These are phyloP conservation scores for Nosema muscidifuracis DNA, from an alignment of 371 early-diverging fungal genomes.

Conservation along the genomic window DNA sequence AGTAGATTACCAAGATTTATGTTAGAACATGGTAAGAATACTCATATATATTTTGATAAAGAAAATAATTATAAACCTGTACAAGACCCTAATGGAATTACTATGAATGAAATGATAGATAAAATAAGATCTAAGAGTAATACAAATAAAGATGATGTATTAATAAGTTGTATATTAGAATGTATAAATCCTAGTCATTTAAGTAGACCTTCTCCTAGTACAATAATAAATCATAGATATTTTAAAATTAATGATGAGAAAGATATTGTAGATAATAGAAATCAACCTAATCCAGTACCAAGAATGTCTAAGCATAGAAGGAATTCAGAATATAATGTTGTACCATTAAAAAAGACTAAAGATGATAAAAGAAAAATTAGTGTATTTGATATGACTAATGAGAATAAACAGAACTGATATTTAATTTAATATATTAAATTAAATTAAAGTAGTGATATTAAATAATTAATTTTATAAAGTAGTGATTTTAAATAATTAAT, in stretches of 20 bases:
- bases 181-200: slow-evolving; percentile 41
- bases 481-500: too few relatives aligned
- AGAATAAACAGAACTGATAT: slow-evolving; percentile 28
- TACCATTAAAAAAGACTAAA: not conserved
- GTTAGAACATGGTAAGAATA: slow-evolving; percentile 47
- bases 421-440: not conserved
- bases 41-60: slow-evolving; percentile 44
- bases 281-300: not conserved
- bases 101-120: slow-evolving; percentile 25
- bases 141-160: slow-evolving; percentile 13
- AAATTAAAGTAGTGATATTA: too few relatives aligned
- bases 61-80: slow-evolving; percentile 35
- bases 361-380: slow-evolving; percentile 30
- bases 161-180: slow-evolving; percentile 21
- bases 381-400: slow-evolving; percentile 30
- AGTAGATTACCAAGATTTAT: slow-evolving; percentile 40
- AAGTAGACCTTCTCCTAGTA: slow-evolving; percentile 9
- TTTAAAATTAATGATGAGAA: not conserved
- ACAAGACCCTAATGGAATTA: not conserved
- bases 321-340: slow-evolving; percentile 6
- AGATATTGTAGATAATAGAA: not conserved
- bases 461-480: too few relatives aligned
- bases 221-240: slow-evolving; percentile 23
- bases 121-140: slow-evolving; percentile 19
- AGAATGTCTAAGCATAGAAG: slow-evolving; percentile 5